Evolutionary conservation across 1,284 basidiomycete genomes (phyloP).

Genomic region (Sanghuangporus weigelae): DNA sequence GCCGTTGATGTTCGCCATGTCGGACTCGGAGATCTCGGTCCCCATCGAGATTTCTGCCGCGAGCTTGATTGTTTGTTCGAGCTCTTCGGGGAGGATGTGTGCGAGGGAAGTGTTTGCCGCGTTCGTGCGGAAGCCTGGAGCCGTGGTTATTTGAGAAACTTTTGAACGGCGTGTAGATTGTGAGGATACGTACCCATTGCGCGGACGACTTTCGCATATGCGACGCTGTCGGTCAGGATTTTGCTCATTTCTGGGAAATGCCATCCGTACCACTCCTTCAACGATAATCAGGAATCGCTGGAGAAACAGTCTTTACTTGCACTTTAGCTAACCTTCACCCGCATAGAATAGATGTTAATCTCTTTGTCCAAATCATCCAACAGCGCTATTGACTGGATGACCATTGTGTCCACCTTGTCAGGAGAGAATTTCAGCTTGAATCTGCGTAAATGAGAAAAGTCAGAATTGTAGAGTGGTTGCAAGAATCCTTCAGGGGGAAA

Average conservation of each 20-base stretch:
- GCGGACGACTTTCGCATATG: constrained; percentile 90
- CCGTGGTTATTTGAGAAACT: not conserved
- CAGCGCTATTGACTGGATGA: constrained; percentile 97
- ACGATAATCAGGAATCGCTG: constrained; percentile 12
- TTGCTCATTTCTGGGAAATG: constrained; percentile 99
- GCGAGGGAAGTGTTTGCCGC: constrained; percentile 83
- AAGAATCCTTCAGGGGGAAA: constrained; percentile 8
- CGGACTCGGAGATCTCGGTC: constrained; percentile 95
- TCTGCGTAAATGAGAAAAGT: constrained; percentile 35
- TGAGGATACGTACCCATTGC: constrained; percentile 61
- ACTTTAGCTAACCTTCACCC: constrained; percentile 71
- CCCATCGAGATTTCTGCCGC: constrained; percentile 98
- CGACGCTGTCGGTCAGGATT: constrained; percentile 95
- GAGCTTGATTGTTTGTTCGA: constrained; percentile 87
- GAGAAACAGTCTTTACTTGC: not conserved
- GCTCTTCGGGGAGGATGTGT: constrained; percentile 89
- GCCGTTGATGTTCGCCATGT: constrained; percentile 92
- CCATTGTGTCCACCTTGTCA: constrained; percentile 99
- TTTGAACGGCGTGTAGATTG: constrained; percentile 15
- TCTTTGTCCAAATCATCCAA: constrained; percentile 99
- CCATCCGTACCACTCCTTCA: constrained; percentile 99
- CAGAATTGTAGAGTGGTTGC: not conserved
- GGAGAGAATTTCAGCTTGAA: constrained; percentile 99
- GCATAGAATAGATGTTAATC: constrained; percentile 99
- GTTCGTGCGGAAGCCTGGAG: constrained; percentile 86